Percentiles rank a stretch among this genome's conserved stretches.
Evolutionary conservation across 1,139 yeast genomes (phyloP).

Genomic region (Kluyveromyces sp.): DNA sequence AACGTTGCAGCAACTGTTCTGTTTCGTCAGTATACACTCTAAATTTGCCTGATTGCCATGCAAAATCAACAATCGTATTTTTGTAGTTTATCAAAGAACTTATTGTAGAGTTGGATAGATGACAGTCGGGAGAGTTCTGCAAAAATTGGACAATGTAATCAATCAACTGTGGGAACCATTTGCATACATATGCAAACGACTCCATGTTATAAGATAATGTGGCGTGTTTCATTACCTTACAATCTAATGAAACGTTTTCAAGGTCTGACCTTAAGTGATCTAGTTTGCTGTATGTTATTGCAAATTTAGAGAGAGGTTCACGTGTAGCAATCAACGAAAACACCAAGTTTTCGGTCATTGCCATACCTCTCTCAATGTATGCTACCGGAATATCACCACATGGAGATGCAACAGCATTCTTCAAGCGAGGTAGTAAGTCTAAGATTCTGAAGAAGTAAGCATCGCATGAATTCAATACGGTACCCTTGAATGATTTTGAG

Average conservation of each 20-base stretch:
- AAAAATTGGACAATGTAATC: conserved; percentile 37
- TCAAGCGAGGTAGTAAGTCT: conserved; percentile 73
- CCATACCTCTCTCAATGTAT: conserved; percentile 71
- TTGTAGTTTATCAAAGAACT: conserved; percentile 17
- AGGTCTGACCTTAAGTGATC: conserved; percentile 15
- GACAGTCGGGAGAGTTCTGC: conserved; percentile 1
- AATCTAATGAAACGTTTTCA: conserved; percentile 15
- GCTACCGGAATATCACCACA: conserved; percentile 69
- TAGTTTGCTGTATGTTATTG: conserved; percentile 18
- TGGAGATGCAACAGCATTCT: conserved; percentile 54
- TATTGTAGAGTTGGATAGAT: conserved; percentile 10
- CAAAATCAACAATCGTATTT: conserved; percentile 10
- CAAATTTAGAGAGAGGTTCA: conserved; percentile 37
- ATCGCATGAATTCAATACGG: conserved; percentile 44
- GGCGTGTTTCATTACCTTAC: conserved; percentile 12
- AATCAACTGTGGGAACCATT: conserved; percentile 44
- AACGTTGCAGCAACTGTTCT: conserved; percentile 20
- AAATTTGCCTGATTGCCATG: conserved; percentile 7
- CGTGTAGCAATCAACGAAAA: conserved; percentile 46
- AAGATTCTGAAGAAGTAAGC: conserved; percentile 57
- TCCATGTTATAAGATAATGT: conserved; percentile 8
- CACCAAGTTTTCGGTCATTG: conserved; percentile 69
- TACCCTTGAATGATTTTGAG: conserved; percentile 39
- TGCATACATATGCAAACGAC: conserved; percentile 12
- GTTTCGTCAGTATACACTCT: conserved; percentile 16